Conservation (phyloP, 2,329 filamentous ascomycete species). For the Colletotrichum camelliae region DNA sequence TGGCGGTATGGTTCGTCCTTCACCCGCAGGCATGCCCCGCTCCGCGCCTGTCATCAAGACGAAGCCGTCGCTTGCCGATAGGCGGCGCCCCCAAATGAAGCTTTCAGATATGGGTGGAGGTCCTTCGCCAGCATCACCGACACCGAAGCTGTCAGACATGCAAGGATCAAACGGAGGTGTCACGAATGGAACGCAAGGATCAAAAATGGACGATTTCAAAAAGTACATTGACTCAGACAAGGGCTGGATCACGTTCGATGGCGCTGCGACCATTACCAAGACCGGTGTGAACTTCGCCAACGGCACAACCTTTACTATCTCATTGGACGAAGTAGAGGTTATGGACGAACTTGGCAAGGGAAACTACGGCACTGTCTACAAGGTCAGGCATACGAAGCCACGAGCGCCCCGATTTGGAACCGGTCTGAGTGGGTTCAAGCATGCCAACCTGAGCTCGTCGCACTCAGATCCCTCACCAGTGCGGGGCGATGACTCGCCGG, state of each 20-base stretch:
- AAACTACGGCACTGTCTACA: slow-evolving; percentile 98
- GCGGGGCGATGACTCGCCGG: slow-evolving; percentile 31
- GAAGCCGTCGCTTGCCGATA: slow-evolving; percentile 68
- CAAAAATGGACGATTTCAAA: slow-evolving; percentile 64
- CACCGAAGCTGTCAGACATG: slow-evolving; percentile 19
- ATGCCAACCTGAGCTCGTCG: slow-evolving; percentile 40
- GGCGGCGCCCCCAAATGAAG: slow-evolving; percentile 66
- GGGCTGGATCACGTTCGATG: slow-evolving; percentile 90
- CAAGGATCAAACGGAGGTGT: slow-evolving; percentile 20
- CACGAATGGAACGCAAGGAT: slow-evolving; percentile 45
- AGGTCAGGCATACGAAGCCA: slow-evolving; percentile 83
- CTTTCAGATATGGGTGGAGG: slow-evolving; percentile 57
- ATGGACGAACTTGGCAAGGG: slow-evolving; percentile 94
- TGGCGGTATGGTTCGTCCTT: neutral
- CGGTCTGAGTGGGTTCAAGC: slow-evolving; percentile 57
- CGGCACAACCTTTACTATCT: slow-evolving; percentile 90
- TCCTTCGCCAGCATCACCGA: slow-evolving; percentile 43
- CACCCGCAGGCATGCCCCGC: slow-evolving; percentile 44
- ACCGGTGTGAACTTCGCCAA: slow-evolving; percentile 92
- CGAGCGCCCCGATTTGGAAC: slow-evolving; percentile 62
- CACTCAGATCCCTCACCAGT: slow-evolving; percentile 39
- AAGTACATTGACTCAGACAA: slow-evolving; percentile 92
- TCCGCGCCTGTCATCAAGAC: slow-evolving; percentile 57
- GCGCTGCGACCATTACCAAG: slow-evolving; percentile 87
- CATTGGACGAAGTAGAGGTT: slow-evolving; percentile 92